A percentile compares a stretch with the other conserved stretches of the same genome.
Evolutionary conservation across 2,329 filamentous ascomycete genomes (phyloP).

Genomic region (Dothideomycetidae sp.): DNA sequence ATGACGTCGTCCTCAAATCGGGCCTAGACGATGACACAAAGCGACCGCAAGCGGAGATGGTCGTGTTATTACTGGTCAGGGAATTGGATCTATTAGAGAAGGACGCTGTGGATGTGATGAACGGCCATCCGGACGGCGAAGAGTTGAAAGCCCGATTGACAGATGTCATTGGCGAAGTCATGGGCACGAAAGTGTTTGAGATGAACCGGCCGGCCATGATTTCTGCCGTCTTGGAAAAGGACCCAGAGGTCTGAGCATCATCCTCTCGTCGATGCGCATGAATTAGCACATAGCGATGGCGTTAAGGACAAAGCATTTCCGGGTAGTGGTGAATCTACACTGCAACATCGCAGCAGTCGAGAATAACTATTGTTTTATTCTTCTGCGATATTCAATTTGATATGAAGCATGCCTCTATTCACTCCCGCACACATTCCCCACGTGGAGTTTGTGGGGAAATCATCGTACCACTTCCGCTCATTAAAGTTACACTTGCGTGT

Average conservation of each 20-base stretch:
- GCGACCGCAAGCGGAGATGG: slow-evolving; percentile 45
- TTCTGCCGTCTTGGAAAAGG: slow-evolving; percentile 26
- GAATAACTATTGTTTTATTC: no score
- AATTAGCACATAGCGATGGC: no score
- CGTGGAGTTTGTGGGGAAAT: no score
- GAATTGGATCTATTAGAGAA: slow-evolving; percentile 41
- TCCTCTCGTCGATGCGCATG: no score
- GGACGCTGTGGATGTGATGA: slow-evolving; percentile 24
- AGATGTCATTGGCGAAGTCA: slow-evolving; percentile 28
- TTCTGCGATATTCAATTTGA: no score
- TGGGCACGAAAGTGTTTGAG: slow-evolving; percentile 13
- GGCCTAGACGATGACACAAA: slow-evolving; percentile 40
- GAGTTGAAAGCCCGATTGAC: slow-evolving; percentile 24
- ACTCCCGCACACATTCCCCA: no score
- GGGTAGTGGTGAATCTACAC: no score
- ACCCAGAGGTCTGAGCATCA: slow-evolving; percentile 16
- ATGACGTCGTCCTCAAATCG: slow-evolving; percentile 46
- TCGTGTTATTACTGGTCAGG: slow-evolving; percentile 43
- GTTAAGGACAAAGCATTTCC: no score
- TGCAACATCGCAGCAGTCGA: no score
- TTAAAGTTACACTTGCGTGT: no score
- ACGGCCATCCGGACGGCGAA: slow-evolving; percentile 29
- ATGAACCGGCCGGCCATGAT: slow-evolving; percentile 25
- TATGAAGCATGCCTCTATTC: no score
- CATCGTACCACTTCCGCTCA: no score